These are phyloP conservation scores for Teratosphaeria pseudoeucalypti DNA, from an alignment of 2,329 filamentous ascomycete genomes.

Conservation along the genomic window DNA sequence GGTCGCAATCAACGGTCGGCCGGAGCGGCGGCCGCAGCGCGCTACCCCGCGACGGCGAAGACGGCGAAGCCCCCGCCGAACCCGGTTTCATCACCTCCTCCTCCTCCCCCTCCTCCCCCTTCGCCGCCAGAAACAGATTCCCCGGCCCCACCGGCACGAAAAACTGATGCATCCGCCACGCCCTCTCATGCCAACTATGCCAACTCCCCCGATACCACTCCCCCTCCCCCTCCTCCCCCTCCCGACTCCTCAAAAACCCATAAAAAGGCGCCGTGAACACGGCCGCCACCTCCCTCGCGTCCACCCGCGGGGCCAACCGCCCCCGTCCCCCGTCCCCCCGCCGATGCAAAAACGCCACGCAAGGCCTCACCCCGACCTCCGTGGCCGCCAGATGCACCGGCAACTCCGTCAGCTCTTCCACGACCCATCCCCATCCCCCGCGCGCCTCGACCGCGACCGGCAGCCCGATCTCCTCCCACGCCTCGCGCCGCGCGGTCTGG, in stretches of 20 bases:
- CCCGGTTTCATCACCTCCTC: too few relatives aligned
- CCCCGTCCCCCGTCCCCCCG: conserved; percentile 42
- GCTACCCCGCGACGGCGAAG: background rate
- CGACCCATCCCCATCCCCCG: conserved; percentile 52
- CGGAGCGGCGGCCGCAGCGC: conserved; percentile 21
- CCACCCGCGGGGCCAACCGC: conserved; percentile 51
- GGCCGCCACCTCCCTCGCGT: conserved; percentile 84
- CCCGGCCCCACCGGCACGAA: conserved; percentile 70
- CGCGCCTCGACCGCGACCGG: conserved; percentile 44
- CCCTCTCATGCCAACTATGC: conserved; percentile 64
- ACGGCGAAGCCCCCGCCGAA: too few relatives aligned
- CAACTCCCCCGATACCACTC: conserved; percentile 81
- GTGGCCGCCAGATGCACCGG: conserved; percentile 48
- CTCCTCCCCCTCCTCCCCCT: too few relatives aligned
- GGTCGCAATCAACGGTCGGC: conserved; percentile 17
- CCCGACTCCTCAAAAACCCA: conserved; percentile 60
- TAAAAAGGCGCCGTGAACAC: conserved; percentile 86
- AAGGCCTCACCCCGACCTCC: conserved; percentile 40
- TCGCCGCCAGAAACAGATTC: conserved; percentile 38
- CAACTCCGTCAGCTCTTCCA: conserved; percentile 80
- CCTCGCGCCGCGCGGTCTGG: conserved; percentile 79
- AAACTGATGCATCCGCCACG: conserved; percentile 89
- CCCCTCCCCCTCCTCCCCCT: conserved; percentile 37
- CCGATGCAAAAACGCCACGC: conserved; percentile 48
- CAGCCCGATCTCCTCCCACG: conserved; percentile 86